Percentiles rank a stretch among this genome's conserved stretches.
Conservation (phyloP, 257 asterid genomes). For the Plantago ovata region DNA sequence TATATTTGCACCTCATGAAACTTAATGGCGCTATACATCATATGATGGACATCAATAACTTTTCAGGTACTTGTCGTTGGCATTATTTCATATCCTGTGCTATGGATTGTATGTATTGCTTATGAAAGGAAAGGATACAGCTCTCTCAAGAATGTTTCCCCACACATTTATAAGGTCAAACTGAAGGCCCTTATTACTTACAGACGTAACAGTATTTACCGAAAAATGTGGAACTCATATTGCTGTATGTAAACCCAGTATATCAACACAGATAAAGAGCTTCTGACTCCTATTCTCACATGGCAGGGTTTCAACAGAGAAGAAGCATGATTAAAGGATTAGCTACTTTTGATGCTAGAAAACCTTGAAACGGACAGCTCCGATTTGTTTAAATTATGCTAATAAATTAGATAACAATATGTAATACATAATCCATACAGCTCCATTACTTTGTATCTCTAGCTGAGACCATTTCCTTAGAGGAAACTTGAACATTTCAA, state of each 20-base stretch:
- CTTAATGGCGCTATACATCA: not conserved
- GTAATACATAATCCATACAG: not conserved
- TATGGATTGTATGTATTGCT: constrained; percentile 59
- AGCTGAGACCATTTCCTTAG: too few relatives aligned
- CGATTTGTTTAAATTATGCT: not conserved
- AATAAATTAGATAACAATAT: not conserved
- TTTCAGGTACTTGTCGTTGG: constrained; percentile 73
- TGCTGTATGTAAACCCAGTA: not conserved
- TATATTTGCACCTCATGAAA: not conserved
- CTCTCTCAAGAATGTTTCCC: constrained; percentile 51
- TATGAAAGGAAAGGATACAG: constrained; percentile 42
- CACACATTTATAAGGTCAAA: constrained; percentile 48
- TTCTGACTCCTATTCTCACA: constrained; percentile 13
- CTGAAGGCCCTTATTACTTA: not conserved
- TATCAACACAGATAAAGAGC: not conserved
- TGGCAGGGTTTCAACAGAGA: constrained; percentile 42
- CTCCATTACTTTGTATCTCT: not conserved
- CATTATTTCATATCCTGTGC: constrained; percentile 70
- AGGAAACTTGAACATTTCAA: too few relatives aligned
- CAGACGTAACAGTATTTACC: not conserved
- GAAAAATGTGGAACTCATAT: not conserved
- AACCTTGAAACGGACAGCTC: not conserved
- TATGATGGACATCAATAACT: not conserved
- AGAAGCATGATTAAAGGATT: constrained; percentile 30
- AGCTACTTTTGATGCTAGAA: not conserved